Percentiles rank a stretch among this genome's conserved stretches.
Conservation (phyloP, 345 rosid genomes). For the Eutrema yunnanense region DNA sequence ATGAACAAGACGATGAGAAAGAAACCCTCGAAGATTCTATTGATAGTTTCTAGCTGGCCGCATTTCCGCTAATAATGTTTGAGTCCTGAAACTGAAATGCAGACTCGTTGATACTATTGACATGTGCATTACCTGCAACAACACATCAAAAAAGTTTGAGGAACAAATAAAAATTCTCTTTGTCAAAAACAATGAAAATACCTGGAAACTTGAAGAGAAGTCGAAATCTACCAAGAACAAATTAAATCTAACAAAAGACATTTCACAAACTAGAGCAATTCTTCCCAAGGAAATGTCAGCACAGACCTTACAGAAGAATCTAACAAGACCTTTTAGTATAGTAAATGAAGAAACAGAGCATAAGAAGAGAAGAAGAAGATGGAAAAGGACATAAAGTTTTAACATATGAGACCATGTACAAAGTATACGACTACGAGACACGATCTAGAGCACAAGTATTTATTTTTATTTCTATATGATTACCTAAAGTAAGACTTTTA, state of each 20-base stretch:
- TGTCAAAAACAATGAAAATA: too few relatives aligned
- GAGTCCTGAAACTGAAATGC: slow-evolving; percentile 42
- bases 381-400: too few relatives aligned
- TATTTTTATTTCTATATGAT: background rate
- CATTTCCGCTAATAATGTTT: slow-evolving; percentile 26
- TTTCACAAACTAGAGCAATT: too few relatives aligned
- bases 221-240: too few relatives aligned
- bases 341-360: too few relatives aligned
- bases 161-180: background rate
- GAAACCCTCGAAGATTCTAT: slow-evolving; percentile 76
- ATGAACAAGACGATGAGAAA: slow-evolving; percentile 82
- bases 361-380: too few relatives aligned
- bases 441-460: slow-evolving; percentile 4
- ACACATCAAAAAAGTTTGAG: background rate
- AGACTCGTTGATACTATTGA: slow-evolving; percentile 35
- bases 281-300: too few relatives aligned
- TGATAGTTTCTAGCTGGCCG: slow-evolving; percentile 51
- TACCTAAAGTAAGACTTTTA: slow-evolving; percentile 65
- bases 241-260: too few relatives aligned
- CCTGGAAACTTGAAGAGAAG: too few relatives aligned
- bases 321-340: too few relatives aligned
- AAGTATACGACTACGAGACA: slow-evolving; percentile 27
- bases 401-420: too few relatives aligned
- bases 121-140: slow-evolving; percentile 49
- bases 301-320: too few relatives aligned